Evolutionary conservation across 129 eudicot species (phyloP).

Genomic region (Helichrysum umbraculigerum): DNA sequence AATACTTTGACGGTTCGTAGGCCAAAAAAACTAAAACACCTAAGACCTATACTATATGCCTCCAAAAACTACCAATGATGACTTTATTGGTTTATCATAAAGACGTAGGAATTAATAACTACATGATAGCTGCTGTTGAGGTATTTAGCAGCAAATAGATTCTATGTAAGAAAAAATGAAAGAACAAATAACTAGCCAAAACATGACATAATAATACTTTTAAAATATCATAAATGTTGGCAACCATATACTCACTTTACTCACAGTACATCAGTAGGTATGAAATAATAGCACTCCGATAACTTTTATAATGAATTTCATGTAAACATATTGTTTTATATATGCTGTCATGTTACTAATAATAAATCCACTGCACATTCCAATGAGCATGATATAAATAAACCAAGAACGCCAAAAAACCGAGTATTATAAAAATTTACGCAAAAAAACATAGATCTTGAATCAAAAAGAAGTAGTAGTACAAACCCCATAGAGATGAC

Average conservation of each 20-base stretch:
- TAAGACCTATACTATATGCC: background rate
- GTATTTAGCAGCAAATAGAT: background rate
- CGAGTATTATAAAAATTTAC: background rate
- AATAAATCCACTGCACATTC: background rate
- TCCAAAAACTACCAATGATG: background rate
- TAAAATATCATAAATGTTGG: conserved; percentile 19
- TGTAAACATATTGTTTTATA: background rate
- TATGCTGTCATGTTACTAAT: background rate
- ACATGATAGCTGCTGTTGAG: background rate
- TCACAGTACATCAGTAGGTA: conserved; percentile 8
- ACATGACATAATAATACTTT: background rate
- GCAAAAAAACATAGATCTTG: background rate
- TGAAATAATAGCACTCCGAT: conserved; percentile 13
- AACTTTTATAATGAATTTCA: conserved; percentile 2
- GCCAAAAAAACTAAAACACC: conserved; percentile 13
- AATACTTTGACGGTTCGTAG: background rate
- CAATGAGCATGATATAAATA: background rate
- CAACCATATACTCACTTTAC: background rate
- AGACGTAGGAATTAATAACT: background rate
- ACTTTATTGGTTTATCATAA: background rate
- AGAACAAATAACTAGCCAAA: background rate
- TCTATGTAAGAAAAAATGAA: background rate
- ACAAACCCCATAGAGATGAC: conserved; percentile 96
- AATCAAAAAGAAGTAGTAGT: background rate
- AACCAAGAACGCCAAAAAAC: conserved; percentile 11